Conservation (phyloP, 768 basidiomycete species). For the Mycena rosella region DNA sequence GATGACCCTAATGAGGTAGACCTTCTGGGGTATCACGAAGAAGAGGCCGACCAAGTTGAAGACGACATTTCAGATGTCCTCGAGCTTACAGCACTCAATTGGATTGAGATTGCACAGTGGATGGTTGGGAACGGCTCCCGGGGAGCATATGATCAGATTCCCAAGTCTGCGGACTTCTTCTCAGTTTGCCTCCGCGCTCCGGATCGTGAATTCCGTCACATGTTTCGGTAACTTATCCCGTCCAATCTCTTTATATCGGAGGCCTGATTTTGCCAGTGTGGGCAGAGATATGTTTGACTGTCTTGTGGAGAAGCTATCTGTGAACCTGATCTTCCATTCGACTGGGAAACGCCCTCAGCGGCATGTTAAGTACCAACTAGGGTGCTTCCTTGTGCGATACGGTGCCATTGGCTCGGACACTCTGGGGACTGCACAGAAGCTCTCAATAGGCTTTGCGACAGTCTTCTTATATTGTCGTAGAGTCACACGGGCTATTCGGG, state of each 20-base stretch:
- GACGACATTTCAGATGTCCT: background rate
- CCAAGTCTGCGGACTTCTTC: constrained; percentile 1
- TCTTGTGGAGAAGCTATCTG: background rate
- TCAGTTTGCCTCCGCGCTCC: background rate
- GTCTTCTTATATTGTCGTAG: background rate
- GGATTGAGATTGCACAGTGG: background rate
- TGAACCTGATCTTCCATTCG: constrained; percentile 34
- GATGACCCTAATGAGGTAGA: constrained; percentile 4
- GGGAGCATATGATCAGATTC: background rate
- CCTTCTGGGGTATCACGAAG: background rate
- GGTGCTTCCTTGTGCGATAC: constrained; percentile 31
- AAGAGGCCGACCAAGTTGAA: background rate
- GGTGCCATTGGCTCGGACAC: constrained; percentile 20
- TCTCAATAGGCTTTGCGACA: constrained; percentile 31
- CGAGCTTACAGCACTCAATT: background rate
- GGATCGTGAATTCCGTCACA: background rate
- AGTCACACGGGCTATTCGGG: background rate
- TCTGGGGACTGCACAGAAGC: constrained; percentile 29
- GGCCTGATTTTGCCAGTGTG: background rate
- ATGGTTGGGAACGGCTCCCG: background rate
- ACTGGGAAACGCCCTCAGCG: constrained; percentile 31
- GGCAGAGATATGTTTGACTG: background rate
- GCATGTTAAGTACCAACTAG: constrained; percentile 41
- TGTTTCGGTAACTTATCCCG: background rate
- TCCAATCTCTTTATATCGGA: background rate